Base-by-base conservation (phyloP, 1,284 basidiomycete species). In the Cystobasidiaceae sp. region DNA sequence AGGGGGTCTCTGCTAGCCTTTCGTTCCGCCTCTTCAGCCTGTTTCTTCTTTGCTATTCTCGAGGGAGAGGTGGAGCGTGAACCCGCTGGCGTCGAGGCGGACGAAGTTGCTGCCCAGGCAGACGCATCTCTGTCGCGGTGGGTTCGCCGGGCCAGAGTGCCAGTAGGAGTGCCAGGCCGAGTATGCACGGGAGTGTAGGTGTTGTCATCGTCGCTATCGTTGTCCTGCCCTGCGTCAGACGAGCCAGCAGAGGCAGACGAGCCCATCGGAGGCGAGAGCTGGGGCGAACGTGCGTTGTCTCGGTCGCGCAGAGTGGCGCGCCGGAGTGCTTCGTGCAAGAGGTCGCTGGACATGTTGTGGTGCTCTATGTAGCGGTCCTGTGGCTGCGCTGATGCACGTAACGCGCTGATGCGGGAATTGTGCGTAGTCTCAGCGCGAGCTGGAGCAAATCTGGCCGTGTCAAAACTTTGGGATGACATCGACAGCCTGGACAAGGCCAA, bases 151-250 rank as follows among this genome's bases (percentile, higher is more conserved):
- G 39, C 28, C 15, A 52, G 51, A 28, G 51, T 48, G 8, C 43
- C 46, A 21, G 28, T 39, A 19, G 61, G 61, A n/a, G 61, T 64
- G 25, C 51, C 51, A 19, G 61, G 61, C 9, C 61, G 50, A 1
- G 61, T 64, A 41, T 64, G 61, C n/a, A 64, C 61, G 11, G 61
- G 61, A 8, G 61, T 64, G 27, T 56, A 56, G 8, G 45, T 23
- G 43, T 41, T 46, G 15, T 63, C 50, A 28, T 64, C 51, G 44
- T 64, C 51, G 43, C 48, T 27, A 48, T 51, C 58, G 25, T 21
- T 28, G 37, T 23, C 34, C 54, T 28, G n/a, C 45, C 27, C 50
- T 51, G 49, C 49, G 5, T 56, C 54, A 3, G 54, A 56, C 15
- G 54, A 56, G 27, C 19, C 41, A 28, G 54, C 54, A 39, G 54